Evolutionary conservation across 768 basidiomycete species (phyloP).

Genomic region (Kondoa subrosea): DNA sequence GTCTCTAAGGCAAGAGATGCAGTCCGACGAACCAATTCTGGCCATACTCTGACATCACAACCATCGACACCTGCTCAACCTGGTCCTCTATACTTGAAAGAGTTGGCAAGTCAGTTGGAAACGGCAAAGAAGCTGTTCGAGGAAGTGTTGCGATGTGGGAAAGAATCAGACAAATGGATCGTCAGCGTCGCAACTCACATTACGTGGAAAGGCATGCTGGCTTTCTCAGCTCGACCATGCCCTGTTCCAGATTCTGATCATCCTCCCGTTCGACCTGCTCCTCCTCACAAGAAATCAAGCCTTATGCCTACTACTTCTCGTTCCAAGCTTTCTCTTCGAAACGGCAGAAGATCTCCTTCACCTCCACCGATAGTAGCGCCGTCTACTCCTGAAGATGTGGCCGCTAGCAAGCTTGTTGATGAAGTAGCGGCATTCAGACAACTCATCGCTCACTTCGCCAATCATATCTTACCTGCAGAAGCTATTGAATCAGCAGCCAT

Average conservation of each 20-base stretch:
- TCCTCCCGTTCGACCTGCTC: neutral
- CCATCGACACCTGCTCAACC: conserved; percentile 8
- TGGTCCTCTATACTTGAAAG: conserved; percentile 21
- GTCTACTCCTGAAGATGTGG: conserved; percentile 1
- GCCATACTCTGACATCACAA: neutral
- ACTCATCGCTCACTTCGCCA: conserved; percentile 11
- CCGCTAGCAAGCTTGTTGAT: conserved; percentile 10
- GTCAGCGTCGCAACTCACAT: conserved; percentile 22
- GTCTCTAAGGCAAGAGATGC: conserved; percentile 7
- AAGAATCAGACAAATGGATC: conserved; percentile 26
- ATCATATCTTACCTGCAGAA: neutral
- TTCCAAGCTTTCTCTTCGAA: neutral
- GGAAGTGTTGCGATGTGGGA: conserved; percentile 17
- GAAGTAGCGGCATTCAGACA: conserved; percentile 17
- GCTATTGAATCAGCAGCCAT: neutral
- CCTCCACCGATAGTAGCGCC: conserved; percentile 6
- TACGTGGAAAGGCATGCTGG: conserved; percentile 28
- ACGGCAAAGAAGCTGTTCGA: conserved; percentile 18
- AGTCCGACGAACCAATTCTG: neutral
- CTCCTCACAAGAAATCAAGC: conserved; percentile 8
- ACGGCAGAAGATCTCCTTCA: conserved; percentile 18
- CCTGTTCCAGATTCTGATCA: neutral
- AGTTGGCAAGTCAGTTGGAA: conserved; percentile 20
- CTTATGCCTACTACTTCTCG: conserved; percentile 7
- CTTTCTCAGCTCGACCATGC: conserved; percentile 7